These are phyloP conservation scores for Abrus precatorius DNA, from an alignment of 306 rosid genomes.

Conservation along the genomic window DNA sequence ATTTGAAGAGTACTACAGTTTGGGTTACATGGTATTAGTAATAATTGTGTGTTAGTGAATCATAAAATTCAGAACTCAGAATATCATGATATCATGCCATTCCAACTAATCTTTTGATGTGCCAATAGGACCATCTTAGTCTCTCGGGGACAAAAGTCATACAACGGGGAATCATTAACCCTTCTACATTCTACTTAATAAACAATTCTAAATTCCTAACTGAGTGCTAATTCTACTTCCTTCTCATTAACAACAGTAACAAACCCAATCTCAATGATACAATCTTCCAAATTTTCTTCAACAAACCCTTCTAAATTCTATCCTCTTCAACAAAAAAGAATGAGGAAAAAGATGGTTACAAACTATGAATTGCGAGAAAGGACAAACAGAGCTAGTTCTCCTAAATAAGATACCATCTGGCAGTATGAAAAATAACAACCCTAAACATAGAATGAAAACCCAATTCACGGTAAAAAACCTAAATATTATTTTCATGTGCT, in stretches of 20 bases:
- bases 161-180: background rate
- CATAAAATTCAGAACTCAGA: no score
- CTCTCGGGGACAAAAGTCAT: background rate
- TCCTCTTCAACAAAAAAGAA: constrained; percentile 54
- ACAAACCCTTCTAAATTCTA: constrained; percentile 62
- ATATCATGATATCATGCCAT: background rate
- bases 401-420: constrained; percentile 56
- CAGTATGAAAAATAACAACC: constrained; percentile 49
- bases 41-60: no score
- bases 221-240: constrained; percentile 33
- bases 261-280: constrained; percentile 47
- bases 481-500: constrained; percentile 52
- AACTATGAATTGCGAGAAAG: constrained; percentile 51
- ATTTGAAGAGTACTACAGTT: no score
- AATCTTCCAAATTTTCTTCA: constrained; percentile 43
- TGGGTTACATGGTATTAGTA: no score
- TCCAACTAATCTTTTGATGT: background rate
- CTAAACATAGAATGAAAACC: constrained; percentile 42
- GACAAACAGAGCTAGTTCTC: constrained; percentile 50
- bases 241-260: constrained; percentile 31
- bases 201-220: background rate
- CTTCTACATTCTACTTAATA: background rate
- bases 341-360: constrained; percentile 54
- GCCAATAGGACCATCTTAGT: background rate
- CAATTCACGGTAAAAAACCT: constrained; percentile 54